Evolutionary conservation across 306 rosid species (phyloP).

Genomic region (Betula pendula): DNA sequence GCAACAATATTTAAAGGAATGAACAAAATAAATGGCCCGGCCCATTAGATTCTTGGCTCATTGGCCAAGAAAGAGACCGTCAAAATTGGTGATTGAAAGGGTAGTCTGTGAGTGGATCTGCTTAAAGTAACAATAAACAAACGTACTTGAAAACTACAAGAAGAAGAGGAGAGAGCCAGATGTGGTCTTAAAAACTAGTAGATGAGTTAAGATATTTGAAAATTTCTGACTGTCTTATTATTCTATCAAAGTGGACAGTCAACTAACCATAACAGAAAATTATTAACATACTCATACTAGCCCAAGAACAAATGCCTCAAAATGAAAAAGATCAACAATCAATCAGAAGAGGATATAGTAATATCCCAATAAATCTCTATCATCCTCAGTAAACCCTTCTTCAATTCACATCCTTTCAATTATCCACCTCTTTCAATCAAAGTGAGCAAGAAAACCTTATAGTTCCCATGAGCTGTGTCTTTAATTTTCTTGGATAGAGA

Average conservation of each 20-base stretch:
- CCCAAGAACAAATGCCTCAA: conserved; percentile 7
- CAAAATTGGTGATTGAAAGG: too few relatives aligned
- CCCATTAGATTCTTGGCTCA: too few relatives aligned
- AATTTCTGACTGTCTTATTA: not conserved
- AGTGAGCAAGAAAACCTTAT: conserved; percentile 78
- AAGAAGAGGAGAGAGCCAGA: too few relatives aligned
- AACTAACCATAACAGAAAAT: not conserved
- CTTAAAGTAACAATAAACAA: too few relatives aligned
- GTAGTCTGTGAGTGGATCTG: too few relatives aligned
- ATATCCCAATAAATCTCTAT: conserved; percentile 6
- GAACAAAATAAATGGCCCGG: too few relatives aligned
- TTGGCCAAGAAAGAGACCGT: too few relatives aligned
- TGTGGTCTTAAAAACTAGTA: not conserved
- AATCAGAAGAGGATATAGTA: conserved; percentile 5
- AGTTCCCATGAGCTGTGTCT: conserved; percentile 65
- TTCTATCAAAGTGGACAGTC: not conserved
- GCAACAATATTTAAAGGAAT: too few relatives aligned
- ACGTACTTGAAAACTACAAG: too few relatives aligned
- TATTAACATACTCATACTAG: conserved; percentile 2
- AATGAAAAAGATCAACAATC: conserved; percentile 13
- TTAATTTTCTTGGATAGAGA: conserved; percentile 58
- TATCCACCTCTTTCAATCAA: conserved; percentile 59
- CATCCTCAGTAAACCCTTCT: not conserved
- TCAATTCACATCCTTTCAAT: conserved; percentile 6
- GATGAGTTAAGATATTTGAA: not conserved